Base-by-base conservation (phyloP, 2,329 filamentous ascomycete species). In the Polytolypa hystricis region DNA sequence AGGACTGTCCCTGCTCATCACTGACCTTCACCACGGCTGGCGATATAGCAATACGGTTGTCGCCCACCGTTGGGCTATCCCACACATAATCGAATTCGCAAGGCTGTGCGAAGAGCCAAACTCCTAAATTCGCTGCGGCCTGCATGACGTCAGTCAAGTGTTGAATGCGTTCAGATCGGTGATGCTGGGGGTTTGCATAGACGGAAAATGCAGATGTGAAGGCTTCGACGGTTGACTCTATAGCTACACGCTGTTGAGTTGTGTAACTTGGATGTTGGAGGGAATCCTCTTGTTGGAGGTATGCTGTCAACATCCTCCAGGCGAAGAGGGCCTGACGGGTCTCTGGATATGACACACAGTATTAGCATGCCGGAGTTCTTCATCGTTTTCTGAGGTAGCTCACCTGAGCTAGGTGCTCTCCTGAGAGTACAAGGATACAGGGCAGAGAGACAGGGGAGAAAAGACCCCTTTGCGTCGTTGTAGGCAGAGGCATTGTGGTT, bases 301-400 rank as follows among this genome's bases (percentile, higher is more conserved):
- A 39, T 1, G 48, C 42, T 12, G 51, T 54, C 14, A 55, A 43
- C 42, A 53, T 52, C 20, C 53, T 48, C 54, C 53, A 57, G 11
- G 39, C 33, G 34, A 52, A 56, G 6, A 47, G 31, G 12, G 42
- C 37, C n/a, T 41, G 23, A 14, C 42, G 37, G 15, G 31, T 38
- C 18, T 37, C 41, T 52, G 26, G 35, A 12, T 27, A 21, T 11
- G 28, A 18, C 16, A n/a, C n/a, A n/a, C n/a, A n/a, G n/a, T 16
- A 33, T 26, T 27, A 30, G 18, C 29, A 26, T 29, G 17, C 33
- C 15, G n/a, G 12, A 33, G 18, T 35, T 33, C 9, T 43, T 19
- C 27, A 15, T 16, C 27, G 12, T 16, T n/a, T n/a, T n/a, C n/a
- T 17, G 26, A 28, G 9, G 16, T 20, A 43, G 3, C 33, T 31